Evolutionary conservation across 1,284 basidiomycete species (phyloP).

Genomic region (Xerocomus amazonicus): DNA sequence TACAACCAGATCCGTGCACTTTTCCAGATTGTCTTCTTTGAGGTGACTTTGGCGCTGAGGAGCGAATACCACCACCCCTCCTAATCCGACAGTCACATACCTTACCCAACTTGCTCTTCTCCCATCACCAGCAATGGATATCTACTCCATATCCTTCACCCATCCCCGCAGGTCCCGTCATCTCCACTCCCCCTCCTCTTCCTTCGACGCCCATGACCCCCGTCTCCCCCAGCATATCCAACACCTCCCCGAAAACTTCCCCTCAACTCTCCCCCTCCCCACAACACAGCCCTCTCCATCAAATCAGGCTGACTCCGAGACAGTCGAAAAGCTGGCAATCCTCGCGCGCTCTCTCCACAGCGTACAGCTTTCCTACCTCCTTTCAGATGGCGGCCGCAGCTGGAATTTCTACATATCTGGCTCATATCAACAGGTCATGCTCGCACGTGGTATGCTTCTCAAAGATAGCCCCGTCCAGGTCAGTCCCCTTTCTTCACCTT

Average conservation of each 20-base stretch:
- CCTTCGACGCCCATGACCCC: slow-evolving; percentile 58
- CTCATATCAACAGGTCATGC: slow-evolving; percentile 89
- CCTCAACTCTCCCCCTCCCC: slow-evolving; percentile 34
- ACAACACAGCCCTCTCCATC: slow-evolving; percentile 44
- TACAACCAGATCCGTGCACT: slow-evolving; percentile 3
- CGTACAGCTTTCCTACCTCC: slow-evolving; percentile 77
- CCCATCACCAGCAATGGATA: slow-evolving; percentile 62
- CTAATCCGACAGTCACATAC: slow-evolving; percentile 22
- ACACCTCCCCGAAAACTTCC: slow-evolving; percentile 34
- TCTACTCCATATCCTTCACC: slow-evolving; percentile 90
- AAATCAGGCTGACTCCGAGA: slow-evolving; percentile 55
- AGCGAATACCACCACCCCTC: slow-evolving; percentile 28
- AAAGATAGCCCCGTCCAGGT: slow-evolving; percentile 88
- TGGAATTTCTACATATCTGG: slow-evolving; percentile 94
- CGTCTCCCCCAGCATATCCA: slow-evolving; percentile 43
- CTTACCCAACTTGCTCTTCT: slow-evolving; percentile 5
- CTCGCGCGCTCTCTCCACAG: slow-evolving; percentile 78
- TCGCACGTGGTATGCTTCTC: slow-evolving; percentile 82
- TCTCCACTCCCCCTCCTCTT: slow-evolving; percentile 52
- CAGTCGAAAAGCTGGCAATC: slow-evolving; percentile 78
- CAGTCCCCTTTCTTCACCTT: slow-evolving; percentile 19
- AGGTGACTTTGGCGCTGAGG: slow-evolving; percentile 18
- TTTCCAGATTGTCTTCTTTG: background rate
- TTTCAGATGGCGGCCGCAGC: slow-evolving; percentile 65
- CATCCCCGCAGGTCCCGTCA: slow-evolving; percentile 76